Evolutionary conservation across 331 rosid species (phyloP), one percentile per base, ranked within the genome.

Genomic region (Pyracantha coccinea): DNA sequence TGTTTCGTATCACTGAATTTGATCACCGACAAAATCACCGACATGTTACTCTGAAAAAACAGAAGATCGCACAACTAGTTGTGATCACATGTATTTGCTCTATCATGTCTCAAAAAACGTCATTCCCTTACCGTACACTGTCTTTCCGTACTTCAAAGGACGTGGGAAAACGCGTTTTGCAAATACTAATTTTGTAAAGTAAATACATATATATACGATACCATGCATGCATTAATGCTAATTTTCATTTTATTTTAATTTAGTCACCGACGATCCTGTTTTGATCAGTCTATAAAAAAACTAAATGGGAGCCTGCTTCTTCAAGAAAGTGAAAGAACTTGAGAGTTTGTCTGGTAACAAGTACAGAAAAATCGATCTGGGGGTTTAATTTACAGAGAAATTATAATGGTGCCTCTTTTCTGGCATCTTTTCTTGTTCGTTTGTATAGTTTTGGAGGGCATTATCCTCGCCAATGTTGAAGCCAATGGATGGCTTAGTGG

Each of bases 261-360:
- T 75, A 79, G 70, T 85, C 93, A 89, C 93, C 91, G 93, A 81
- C 86, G 78, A 80, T 75, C 78, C 80, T 84, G 86, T 84, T 24
- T 69, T 77, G 76, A 41, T 35, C 38, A 9, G 60, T 62, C 90
- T 87, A 91, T 85, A 91, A 38, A 41, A 41, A 41, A 11, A 41
- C 47, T 41, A 41, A 81, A 84, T 57, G 71, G 61, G 25, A 8
- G 38, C 5, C 85, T 67, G 68, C 61, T 76, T 68, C 66, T 71
- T 66, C 70, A 10, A 53, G 66, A 41, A 71, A 58, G n/a, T 13
- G 11, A 21, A n/a, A 45, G 8, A 71, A 13, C 58, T 54, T 20
- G 21, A 55, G 75, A 5, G 21, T 54, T 71, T 31, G 53, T 27
- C 66, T 7, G 52, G n/a, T 17, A 53, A 58, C 55, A 35, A 35